Percentiles rank a stretch among this genome's conserved stretches.
phyloP scores from a whole-genome alignment of 2,329 filamentous ascomycete genomes.

The Colletotrichum sp. region DNA sequence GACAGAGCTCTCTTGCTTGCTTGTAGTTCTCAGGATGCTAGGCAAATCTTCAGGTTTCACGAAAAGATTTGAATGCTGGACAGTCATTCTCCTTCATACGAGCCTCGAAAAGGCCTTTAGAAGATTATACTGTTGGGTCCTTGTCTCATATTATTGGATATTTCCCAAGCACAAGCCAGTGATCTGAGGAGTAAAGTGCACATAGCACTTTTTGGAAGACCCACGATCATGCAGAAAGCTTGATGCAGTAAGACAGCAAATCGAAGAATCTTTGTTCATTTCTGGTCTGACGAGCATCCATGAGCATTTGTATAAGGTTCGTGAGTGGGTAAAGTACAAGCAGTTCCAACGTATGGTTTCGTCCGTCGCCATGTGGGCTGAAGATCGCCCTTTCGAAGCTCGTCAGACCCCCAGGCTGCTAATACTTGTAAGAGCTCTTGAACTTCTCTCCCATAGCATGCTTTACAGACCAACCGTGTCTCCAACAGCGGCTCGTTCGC shows the following conservation, averaged over 20 bases:
- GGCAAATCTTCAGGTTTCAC: not conserved
- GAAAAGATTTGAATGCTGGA: not conserved
- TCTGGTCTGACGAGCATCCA: too few species aligned
- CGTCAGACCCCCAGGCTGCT: not conserved
- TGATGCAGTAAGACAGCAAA: too few species aligned
- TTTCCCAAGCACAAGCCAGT: too few species aligned
- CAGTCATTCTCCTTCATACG: rapidly evolving
- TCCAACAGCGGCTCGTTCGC: not conserved
- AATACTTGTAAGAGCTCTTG: not conserved
- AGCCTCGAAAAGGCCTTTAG: not conserved
- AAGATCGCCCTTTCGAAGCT: not conserved
- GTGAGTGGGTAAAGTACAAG: too few species aligned
- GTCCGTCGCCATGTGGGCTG: not conserved
- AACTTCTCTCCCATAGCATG: not conserved
- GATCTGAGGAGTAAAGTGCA: too few species aligned
- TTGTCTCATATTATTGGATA: not conserved
- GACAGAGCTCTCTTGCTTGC: not conserved
- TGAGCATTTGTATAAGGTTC: too few species aligned
- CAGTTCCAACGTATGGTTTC: too few species aligned
- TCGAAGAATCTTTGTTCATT: too few species aligned
- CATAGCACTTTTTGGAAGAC: too few species aligned
- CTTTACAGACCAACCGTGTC: too few species aligned
- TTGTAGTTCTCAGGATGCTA: not conserved
- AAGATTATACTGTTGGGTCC: not conserved
- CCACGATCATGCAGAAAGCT: too few species aligned